Percentiles rank a stretch among this genome's conserved stretches.
Evolutionary conservation across 2,329 filamentous ascomycete genomes (phyloP).

Genomic region (Cordyceps farinosa): DNA sequence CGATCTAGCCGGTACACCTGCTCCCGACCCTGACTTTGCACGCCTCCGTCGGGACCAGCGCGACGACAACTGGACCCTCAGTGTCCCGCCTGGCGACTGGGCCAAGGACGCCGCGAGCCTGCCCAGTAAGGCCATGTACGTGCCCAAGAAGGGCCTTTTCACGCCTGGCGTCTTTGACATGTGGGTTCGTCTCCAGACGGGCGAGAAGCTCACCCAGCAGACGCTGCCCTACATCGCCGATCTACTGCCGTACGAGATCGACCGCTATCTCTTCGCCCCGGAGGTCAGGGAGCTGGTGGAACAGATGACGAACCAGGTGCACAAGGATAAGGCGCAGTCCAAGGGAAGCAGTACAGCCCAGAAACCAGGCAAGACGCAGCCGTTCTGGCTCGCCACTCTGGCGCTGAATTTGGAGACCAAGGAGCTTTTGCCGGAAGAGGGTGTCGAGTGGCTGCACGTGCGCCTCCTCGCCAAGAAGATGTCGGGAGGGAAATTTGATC

Average conservation of each 20-base stretch:
- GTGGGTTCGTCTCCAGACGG: slow-evolving; percentile 57
- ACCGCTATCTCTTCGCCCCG: slow-evolving; percentile 49
- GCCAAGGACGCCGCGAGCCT: background rate
- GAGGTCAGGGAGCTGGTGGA: slow-evolving; percentile 11
- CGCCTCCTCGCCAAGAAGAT: slow-evolving; percentile 64
- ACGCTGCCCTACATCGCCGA: slow-evolving; percentile 62
- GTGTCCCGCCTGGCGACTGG: slow-evolving; percentile 15
- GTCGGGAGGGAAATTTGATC: slow-evolving; percentile 65
- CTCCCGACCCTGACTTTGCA: slow-evolving; percentile 21
- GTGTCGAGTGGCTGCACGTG: slow-evolving; percentile 67
- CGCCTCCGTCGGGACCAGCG: slow-evolving; percentile 10
- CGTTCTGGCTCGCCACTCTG: slow-evolving; percentile 69
- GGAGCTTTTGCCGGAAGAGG: slow-evolving; percentile 60
- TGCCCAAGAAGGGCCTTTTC: slow-evolving; percentile 11
- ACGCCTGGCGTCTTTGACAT: slow-evolving; percentile 44
- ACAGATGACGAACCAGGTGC: background rate
- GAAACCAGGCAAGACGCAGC: background rate
- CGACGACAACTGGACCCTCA: slow-evolving; percentile 23
- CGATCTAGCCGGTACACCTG: slow-evolving; percentile 20
- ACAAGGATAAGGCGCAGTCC: background rate
- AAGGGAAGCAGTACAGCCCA: slow-evolving; percentile 21
- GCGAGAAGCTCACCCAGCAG: slow-evolving; percentile 58
- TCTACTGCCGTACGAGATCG: slow-evolving; percentile 16
- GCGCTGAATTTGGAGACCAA: slow-evolving; percentile 71
- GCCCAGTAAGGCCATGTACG: slow-evolving; percentile 7